phyloP scores from a whole-genome alignment of 352 stramenopile species.

The Phytophthora rubi region DNA sequence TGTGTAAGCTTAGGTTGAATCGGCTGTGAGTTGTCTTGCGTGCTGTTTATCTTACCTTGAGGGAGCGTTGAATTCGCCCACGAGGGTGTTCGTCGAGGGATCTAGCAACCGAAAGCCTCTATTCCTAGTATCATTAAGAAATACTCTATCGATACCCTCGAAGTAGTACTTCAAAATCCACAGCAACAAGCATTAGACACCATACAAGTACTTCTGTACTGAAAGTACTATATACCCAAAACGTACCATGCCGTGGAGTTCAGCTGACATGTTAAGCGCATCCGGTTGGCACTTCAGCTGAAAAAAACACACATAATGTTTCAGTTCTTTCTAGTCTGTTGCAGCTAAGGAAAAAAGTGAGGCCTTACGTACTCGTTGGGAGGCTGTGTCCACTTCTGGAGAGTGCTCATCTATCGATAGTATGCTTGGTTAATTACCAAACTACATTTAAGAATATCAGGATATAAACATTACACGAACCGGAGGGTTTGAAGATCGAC shows the following conservation, averaged over 20 bases:
- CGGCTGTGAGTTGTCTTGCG: not conserved
- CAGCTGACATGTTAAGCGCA: constrained; percentile 43
- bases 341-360: not conserved
- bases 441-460: not conserved
- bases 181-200: not conserved
- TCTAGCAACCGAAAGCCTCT: constrained; percentile 53
- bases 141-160: constrained; percentile 41
- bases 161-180: constrained; percentile 39
- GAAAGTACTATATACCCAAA: not conserved
- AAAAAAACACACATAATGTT: not conserved
- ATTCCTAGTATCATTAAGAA: constrained; percentile 42
- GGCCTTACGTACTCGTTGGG: constrained; percentile 7
- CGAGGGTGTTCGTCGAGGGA: constrained; percentile 29
- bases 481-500: constrained; percentile 48
- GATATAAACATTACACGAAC: constrained; percentile 21
- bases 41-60: constrained; percentile 11
- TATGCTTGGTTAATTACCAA: not conserved
- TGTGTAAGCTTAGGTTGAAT: not conserved
- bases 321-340: not conserved
- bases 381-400: constrained; percentile 9
- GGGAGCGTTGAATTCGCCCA: constrained; percentile 11
- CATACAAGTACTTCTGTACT: not conserved
- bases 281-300: constrained; percentile 42
- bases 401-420: constrained; percentile 6
- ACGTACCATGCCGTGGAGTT: constrained; percentile 55